These are phyloP conservation scores for Barnettozyma californica DNA, from an alignment of 805 yeast genomes.

Conservation along the genomic window DNA sequence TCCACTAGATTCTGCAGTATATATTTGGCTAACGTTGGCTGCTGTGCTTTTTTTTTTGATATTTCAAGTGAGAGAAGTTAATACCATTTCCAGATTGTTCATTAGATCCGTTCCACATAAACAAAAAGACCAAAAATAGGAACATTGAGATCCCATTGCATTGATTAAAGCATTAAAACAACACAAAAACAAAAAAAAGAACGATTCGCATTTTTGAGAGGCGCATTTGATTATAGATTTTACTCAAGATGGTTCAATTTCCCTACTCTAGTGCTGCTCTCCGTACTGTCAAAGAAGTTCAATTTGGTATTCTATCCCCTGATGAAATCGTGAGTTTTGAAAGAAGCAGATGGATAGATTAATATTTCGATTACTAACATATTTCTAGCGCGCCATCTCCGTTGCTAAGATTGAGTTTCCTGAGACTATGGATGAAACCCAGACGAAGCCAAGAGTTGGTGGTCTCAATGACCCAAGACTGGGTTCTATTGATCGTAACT, in stretches of 20 bases:
- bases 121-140: background rate
- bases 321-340: constrained; percentile 68
- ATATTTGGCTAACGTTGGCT: background rate
- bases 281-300: constrained; percentile 96
- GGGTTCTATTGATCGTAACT: constrained; percentile 95
- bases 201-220: constrained; percentile 2
- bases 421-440: constrained; percentile 98
- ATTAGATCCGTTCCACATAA: background rate
- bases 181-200: constrained; percentile 6
- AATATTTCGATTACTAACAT: constrained; percentile 14
- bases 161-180: background rate
- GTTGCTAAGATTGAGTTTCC: constrained; percentile 98
- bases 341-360: background rate
- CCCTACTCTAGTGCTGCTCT: constrained; percentile 98
- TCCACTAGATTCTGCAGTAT: background rate
- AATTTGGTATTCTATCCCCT: constrained; percentile 95
- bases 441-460: constrained; percentile 91
- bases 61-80: background rate
- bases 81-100: background rate
- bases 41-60: background rate
- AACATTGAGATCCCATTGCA: background rate
- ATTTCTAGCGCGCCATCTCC: constrained; percentile 74
- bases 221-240: background rate
- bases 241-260: constrained; percentile 41
- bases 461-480: constrained; percentile 96